These are phyloP conservation scores for Talaromyces sp. DNA, from an alignment of 2,329 filamentous ascomycete species.

Conservation along the genomic window DNA sequence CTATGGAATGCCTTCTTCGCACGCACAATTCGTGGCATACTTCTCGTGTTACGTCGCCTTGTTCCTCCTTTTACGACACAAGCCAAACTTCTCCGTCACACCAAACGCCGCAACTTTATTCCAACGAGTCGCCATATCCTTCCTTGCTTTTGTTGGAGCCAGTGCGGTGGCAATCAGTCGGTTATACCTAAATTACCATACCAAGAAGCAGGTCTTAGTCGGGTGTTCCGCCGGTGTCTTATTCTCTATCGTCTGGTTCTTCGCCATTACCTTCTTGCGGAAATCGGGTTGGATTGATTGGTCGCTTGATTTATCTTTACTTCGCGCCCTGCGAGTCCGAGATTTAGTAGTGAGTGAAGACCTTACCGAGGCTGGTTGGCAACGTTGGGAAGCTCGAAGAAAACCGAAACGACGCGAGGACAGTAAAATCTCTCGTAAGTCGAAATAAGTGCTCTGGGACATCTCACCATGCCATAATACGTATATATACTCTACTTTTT, in stretches of 20 bases:
- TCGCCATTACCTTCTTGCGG: slow-evolving; percentile 62
- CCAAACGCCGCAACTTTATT: slow-evolving; percentile 36
- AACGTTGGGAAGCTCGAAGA: slow-evolving; percentile 69
- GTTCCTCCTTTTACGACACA: slow-evolving; percentile 79
- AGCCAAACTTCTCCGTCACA: slow-evolving; percentile 47
- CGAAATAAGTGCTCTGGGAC: slow-evolving; percentile 18
- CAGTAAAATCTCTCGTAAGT: slow-evolving; percentile 23
- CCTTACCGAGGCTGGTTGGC: slow-evolving; percentile 86
- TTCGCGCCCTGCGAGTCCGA: slow-evolving; percentile 65
- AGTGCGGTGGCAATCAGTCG: slow-evolving; percentile 72
- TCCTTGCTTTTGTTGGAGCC: slow-evolving; percentile 59
- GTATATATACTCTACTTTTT: not conserved
- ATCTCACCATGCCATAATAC: not conserved
- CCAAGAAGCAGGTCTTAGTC: slow-evolving; percentile 77
- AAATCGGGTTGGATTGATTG: slow-evolving; percentile 66
- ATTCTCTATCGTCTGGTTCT: slow-evolving; percentile 76
- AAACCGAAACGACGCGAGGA: slow-evolving; percentile 26
- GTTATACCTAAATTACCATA: slow-evolving; percentile 91
- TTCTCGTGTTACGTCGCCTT: slow-evolving; percentile 80
- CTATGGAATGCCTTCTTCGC: slow-evolving; percentile 95
- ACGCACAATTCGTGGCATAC: slow-evolving; percentile 91
- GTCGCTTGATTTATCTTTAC: slow-evolving; percentile 62
- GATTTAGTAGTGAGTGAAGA: slow-evolving; percentile 88
- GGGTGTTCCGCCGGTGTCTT: slow-evolving; percentile 66
- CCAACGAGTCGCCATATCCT: slow-evolving; percentile 57